Evolutionary conservation across 257 asterid species (phyloP), one percentile per base, ranked within the genome.

Genomic region (Solanum tarijense): DNA sequence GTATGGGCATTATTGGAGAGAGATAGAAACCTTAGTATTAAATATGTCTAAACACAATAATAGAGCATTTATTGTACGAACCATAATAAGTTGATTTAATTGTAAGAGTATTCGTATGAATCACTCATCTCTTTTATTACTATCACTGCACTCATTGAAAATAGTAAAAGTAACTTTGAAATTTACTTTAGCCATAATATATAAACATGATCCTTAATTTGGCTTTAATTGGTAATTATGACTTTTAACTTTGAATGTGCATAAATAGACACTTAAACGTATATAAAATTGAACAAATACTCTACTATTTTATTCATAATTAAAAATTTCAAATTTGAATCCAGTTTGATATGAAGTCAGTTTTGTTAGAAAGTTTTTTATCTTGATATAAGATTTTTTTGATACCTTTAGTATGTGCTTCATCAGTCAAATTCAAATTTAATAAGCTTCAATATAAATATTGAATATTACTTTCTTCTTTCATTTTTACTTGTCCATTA

Each of bases 21-120:
- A 41, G 87, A 85, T 88, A 62, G 85, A 88, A 83, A 58, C 72
- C 34, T 35, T 75, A 62, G 79, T 29, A 76, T 76, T 86, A 83
- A 21, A 31, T 52, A 23, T 0, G 32, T 38, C 58, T 76, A 76
- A 74, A 35, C 18, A 74, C 31, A 35, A 35, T 35, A 21, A 74
- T 74, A 4, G 29, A 35, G 27, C 82, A 74, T 74, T 74, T 74
- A 74, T 35, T 74, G 48, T 74, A 20, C 82, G 29, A 20, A 74
- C 82, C 52, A 35, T 35, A 10, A 74, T 35, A 35, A 35, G 6
- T 74, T 5, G 14, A 18, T 34, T 73, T 9, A 34, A 73, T 35
- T 73, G 10, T 32, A 3, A n/a, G 14, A 18, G 43, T 32, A 34
- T 72, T 73, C 12, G 18, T 20, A 20, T 73, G 29, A 73, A 73